These are phyloP conservation scores for Aureobasidium sp. DNA, from an alignment of 2,329 filamentous ascomycete species.

Conservation along the genomic window DNA sequence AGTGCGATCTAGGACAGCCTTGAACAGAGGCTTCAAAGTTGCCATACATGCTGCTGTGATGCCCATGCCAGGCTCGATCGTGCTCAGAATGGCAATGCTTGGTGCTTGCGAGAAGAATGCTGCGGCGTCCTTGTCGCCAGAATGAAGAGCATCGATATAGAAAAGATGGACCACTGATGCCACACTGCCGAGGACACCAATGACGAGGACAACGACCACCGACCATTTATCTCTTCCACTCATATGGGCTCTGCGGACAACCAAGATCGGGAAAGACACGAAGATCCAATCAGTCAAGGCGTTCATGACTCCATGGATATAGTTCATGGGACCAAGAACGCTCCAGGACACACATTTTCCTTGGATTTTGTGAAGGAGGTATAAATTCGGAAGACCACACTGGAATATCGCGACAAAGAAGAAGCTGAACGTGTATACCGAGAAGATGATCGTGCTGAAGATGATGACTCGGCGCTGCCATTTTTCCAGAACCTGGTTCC, in stretches of 20 bases:
- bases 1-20: neutral
- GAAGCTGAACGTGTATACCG: slow-evolving; percentile 27
- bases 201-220: slow-evolving; percentile 30
- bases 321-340: slow-evolving; percentile 17
- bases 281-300: slow-evolving; percentile 29
- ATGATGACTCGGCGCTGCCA: slow-evolving; percentile 30
- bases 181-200: slow-evolving; percentile 25
- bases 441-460: slow-evolving; percentile 17
- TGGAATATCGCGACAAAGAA: slow-evolving; percentile 27
- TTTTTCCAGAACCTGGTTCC: slow-evolving; percentile 14
- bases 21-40: slow-evolving; percentile 26
- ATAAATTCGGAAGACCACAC: slow-evolving; percentile 21
- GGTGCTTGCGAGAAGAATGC: neutral
- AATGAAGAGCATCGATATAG: slow-evolving; percentile 21
- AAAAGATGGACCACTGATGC: slow-evolving; percentile 20
- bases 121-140: neutral
- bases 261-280: slow-evolving; percentile 30
- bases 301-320: slow-evolving; percentile 24
- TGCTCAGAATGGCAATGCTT: slow-evolving; percentile 20
- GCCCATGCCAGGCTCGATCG: slow-evolving; percentile 27
- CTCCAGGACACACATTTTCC: slow-evolving; percentile 19
- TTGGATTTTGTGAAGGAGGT: slow-evolving; percentile 15
- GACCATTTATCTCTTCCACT: slow-evolving; percentile 32
- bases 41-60: slow-evolving; percentile 26
- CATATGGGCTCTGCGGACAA: slow-evolving; percentile 34